Conservation (phyloP, 306 rosid genomes). For the Vigna radiata region DNA sequence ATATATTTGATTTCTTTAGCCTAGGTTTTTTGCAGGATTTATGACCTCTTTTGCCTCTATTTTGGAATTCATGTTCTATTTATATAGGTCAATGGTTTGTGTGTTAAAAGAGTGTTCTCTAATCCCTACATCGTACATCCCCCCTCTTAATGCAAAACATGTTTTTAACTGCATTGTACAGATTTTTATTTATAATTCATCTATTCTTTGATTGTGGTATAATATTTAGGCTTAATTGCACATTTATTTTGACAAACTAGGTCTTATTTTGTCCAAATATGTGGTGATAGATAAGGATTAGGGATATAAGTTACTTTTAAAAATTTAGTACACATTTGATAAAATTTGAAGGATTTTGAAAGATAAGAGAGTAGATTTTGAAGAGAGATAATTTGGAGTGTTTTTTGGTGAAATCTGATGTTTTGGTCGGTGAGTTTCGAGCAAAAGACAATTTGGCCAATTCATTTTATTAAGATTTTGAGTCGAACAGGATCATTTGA, state of each 20-base stretch:
- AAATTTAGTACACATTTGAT: background rate
- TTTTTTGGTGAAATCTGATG: background rate
- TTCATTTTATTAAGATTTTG: background rate
- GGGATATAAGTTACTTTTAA: background rate
- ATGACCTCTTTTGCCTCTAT: background rate
- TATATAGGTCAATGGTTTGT: constrained; percentile 18
- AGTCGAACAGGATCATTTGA: background rate
- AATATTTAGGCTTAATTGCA: background rate
- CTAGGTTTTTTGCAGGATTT: constrained; percentile 16
- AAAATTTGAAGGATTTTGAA: background rate
- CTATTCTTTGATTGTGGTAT: constrained; percentile 12
- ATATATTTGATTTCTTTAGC: constrained; percentile 25
- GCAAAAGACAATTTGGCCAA: background rate
- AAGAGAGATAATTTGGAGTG: background rate
- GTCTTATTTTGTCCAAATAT: background rate
- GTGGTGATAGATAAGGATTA: background rate
- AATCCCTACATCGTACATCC: background rate
- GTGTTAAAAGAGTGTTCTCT: constrained; percentile 28
- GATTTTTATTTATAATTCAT: constrained; percentile 14
- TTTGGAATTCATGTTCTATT: constrained; percentile 11
- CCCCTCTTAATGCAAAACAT: constrained; percentile 3
- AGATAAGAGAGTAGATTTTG: background rate
- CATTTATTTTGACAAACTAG: background rate
- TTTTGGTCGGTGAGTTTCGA: background rate
- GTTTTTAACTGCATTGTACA: background rate